phyloP scores from a whole-genome alignment of 2,329 filamentous ascomycete genomes.

The Colletotrichum tanaceti region DNA sequence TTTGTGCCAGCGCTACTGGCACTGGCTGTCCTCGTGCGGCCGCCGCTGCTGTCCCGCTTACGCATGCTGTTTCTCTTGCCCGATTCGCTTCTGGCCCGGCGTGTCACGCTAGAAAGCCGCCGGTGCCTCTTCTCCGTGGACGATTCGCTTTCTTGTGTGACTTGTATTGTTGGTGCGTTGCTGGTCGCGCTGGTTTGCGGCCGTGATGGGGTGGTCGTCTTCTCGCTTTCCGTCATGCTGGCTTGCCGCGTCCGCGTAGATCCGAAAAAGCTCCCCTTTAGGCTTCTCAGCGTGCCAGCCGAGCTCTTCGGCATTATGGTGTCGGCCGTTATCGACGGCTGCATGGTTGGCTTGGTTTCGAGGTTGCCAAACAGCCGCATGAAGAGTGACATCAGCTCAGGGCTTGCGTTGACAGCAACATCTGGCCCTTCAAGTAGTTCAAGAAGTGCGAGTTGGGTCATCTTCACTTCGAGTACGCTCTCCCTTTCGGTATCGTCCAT shows the following conservation, averaged over 20 bases:
- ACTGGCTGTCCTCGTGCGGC: slow-evolving; percentile 56
- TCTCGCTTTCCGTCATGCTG: slow-evolving; percentile 52
- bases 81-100: slow-evolving; percentile 58
- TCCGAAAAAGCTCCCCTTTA: slow-evolving; percentile 84
- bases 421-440: slow-evolving; percentile 87
- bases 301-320: slow-evolving; percentile 68
- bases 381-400: slow-evolving; percentile 86
- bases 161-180: slow-evolving; percentile 77
- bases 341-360: slow-evolving; percentile 59
- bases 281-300: slow-evolving; percentile 75
- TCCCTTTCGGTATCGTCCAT: slow-evolving; percentile 89
- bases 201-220: slow-evolving; percentile 48
- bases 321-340: slow-evolving; percentile 57
- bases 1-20: slow-evolving; percentile 53
- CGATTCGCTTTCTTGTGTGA: slow-evolving; percentile 73
- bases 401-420: slow-evolving; percentile 86
- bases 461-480: slow-evolving; percentile 90
- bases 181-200: slow-evolving; percentile 56
- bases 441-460: slow-evolving; percentile 88
- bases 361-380: slow-evolving; percentile 77
- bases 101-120: slow-evolving; percentile 52
- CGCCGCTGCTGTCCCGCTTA: slow-evolving; percentile 63
- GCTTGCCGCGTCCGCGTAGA: slow-evolving; percentile 58
- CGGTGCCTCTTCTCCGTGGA: slow-evolving; percentile 51
- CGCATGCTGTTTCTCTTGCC: slow-evolving; percentile 63